phyloP scores from a whole-genome alignment of 495 filamentous ascomycete species.

The Paragyromitra xinjiangensis region DNA sequence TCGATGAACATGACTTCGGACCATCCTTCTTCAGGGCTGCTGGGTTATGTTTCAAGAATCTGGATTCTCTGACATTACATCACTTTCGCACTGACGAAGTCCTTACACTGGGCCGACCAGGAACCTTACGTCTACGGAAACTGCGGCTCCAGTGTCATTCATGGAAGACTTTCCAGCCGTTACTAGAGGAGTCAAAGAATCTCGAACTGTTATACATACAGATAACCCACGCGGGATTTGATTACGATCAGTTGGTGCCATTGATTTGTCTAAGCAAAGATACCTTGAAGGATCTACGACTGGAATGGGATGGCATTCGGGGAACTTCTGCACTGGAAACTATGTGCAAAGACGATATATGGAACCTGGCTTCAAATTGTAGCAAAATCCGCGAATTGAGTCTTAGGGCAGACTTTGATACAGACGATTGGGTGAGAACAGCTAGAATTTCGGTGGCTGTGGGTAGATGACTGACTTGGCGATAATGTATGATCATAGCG shows the following conservation, averaged over 20 bases:
- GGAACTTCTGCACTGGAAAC: background rate
- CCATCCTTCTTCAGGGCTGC: conserved; percentile 19
- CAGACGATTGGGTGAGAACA: conserved; percentile 23
- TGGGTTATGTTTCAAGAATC: conserved; percentile 19
- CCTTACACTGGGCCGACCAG: background rate
- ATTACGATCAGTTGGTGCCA: conserved; percentile 30
- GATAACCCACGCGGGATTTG: conserved; percentile 14
- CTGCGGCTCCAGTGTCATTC: conserved; percentile 9
- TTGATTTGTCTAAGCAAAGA: conserved; percentile 21
- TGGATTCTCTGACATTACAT: conserved; percentile 27
- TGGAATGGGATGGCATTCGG: conserved; percentile 16
- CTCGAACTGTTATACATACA: conserved; percentile 25
- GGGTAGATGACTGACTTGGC: background rate
- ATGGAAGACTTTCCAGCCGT: conserved; percentile 3
- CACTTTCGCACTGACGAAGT: background rate
- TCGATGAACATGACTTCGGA: conserved; percentile 15
- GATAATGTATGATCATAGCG: background rate
- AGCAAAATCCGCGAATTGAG: conserved; percentile 23
- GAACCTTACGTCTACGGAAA: conserved; percentile 19
- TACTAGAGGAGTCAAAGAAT: conserved; percentile 15
- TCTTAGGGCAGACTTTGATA: conserved; percentile 31
- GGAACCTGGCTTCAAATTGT: conserved; percentile 27
- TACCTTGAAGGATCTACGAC: conserved; percentile 21
- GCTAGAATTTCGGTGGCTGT: background rate
- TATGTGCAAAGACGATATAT: conserved; percentile 7